A percentile compares a stretch with the other conserved stretches of the same genome.
Conservation (phyloP, 106 monocot genomes). For the Dactylorhiza incarnata region DNA sequence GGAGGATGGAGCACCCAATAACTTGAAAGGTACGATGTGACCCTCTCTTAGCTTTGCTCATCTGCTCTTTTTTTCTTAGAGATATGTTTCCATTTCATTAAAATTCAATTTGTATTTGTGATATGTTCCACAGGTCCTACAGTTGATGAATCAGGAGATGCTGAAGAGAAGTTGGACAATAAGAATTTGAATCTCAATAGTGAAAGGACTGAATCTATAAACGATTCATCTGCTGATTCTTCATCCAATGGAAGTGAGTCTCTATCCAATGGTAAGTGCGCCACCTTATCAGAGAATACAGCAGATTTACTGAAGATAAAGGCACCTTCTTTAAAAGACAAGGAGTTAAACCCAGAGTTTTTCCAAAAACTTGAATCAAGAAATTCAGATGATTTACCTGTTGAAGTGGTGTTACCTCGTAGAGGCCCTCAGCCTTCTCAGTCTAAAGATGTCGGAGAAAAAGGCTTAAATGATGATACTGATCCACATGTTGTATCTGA, state of each 20-base stretch:
- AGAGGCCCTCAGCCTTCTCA: constrained; percentile 37
- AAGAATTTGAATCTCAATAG: constrained; percentile 26
- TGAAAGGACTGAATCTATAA: constrained; percentile 28
- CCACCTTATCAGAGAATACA: constrained; percentile 54
- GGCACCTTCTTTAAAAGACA: constrained; percentile 71
- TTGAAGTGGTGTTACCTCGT: constrained; percentile 83
- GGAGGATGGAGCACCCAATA: constrained; percentile 31
- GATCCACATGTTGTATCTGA: constrained; percentile 16
- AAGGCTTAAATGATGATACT: constrained; percentile 20
- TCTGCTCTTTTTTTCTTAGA: constrained; percentile 2
- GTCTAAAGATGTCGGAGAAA: constrained; percentile 31
- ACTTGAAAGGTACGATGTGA: constrained; percentile 32
- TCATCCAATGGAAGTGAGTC: constrained; percentile 37
- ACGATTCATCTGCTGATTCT: constrained; percentile 37
- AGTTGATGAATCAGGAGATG: constrained; percentile 27
- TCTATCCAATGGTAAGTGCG: constrained; percentile 28
- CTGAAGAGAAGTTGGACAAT: constrained; percentile 35
- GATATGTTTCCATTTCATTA: not conserved
- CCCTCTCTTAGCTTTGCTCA: not conserved
- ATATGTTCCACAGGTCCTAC: constrained; percentile 31
- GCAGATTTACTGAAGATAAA: constrained; percentile 64
- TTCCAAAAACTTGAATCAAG: constrained; percentile 91
- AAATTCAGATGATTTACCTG: constrained; percentile 56
- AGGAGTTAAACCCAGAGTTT: constrained; percentile 86
- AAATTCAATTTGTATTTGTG: not conserved